Base-by-base conservation (phyloP, 108 stramenopile genomes). In the Nannochloropsis salina region DNA sequence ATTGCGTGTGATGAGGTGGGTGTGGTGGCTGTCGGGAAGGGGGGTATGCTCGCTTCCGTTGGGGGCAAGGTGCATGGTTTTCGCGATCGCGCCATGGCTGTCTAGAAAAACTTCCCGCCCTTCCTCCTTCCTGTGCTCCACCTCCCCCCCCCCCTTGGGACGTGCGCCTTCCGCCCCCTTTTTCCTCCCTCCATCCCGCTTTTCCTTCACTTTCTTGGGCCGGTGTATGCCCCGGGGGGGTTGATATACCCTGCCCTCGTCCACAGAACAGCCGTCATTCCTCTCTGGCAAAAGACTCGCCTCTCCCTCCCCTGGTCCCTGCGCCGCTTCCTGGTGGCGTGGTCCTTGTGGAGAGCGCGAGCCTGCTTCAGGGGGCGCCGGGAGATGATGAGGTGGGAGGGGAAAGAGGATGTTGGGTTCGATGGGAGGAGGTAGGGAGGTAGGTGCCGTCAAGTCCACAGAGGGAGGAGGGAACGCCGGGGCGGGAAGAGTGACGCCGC, bases 211-310 rank as follows among this genome's bases (percentile, higher is more conserved):
- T 15, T 51, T 15, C 47, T 12, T 51, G 47, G 47, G 15, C 1
- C 47, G 47, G 47, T 51, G 47, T 15, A 15, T 51, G 0, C 12
- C 47, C 12, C 10, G 47, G 47, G 47, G 15, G 1, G 81, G 83
- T n/a, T 9, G 51, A 9, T 40, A 15, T 81, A 81, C 4, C 85
- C 88, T 44, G 90, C 88, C 82, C 89, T 81, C 41, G 84, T 44
- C 22, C 90, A 89, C 89, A 86, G 87, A 40, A 89, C 90, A 74
- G 82, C n/a, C 44, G 82, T 91, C 83, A n/a, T 43, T 11, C 88
- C 85, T 42, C 87, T 91, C 82, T 85, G 89, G 86, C 31, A 85
- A 10, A 15, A 31, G 31, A 31, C 31, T 15, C 47, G 47, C 47
- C 47, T 15, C 43, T n/a, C 47, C 47, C 47, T 51, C 47, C 47